These are phyloP conservation scores for Candida neerlandica DNA, from an alignment of 1,139 yeast species.

Conservation along the genomic window DNA sequence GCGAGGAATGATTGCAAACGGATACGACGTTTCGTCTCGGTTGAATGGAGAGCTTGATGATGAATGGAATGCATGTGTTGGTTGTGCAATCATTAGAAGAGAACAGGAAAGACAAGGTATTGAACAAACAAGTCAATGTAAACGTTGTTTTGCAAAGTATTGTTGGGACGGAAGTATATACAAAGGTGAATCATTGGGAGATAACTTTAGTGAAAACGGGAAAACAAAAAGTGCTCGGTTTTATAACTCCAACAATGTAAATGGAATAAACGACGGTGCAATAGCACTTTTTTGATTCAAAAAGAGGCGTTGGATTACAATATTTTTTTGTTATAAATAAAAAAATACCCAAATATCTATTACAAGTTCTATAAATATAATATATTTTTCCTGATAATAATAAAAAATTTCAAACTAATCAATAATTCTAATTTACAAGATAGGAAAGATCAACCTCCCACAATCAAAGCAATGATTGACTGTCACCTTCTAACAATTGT, in stretches of 20 bases:
- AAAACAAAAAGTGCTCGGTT: constrained; percentile 10
- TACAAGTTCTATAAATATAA: background rate
- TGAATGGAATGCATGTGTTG: constrained; percentile 45
- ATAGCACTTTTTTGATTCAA: constrained; percentile 1
- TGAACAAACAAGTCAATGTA: constrained; percentile 41
- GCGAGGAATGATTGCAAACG: constrained; percentile 41
- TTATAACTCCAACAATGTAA: constrained; percentile 14
- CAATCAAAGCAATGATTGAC: background rate
- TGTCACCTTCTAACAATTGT: constrained; percentile 48
- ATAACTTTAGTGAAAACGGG: constrained; percentile 47
- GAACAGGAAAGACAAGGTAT: constrained; percentile 41
- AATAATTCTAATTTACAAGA: constrained; percentile 1
- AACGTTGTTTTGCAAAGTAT: constrained; percentile 39
- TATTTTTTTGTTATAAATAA: background rate
- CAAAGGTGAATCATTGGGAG: constrained; percentile 19
- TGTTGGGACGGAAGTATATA: constrained; percentile 43
- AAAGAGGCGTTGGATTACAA: background rate
- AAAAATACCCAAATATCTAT: constrained; percentile 1
- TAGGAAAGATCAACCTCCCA: constrained; percentile 4
- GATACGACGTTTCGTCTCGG: constrained; percentile 36
- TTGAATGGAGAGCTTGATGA: constrained; percentile 37
- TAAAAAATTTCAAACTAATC: constrained; percentile 1
- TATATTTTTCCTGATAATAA: background rate
- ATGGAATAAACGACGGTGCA: constrained; percentile 15
- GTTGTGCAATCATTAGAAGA: constrained; percentile 46